Evolutionary conservation across 768 basidiomycete genomes (phyloP), one percentile per base, ranked within the genome.

Genomic region (Heimioporus sp.): DNA sequence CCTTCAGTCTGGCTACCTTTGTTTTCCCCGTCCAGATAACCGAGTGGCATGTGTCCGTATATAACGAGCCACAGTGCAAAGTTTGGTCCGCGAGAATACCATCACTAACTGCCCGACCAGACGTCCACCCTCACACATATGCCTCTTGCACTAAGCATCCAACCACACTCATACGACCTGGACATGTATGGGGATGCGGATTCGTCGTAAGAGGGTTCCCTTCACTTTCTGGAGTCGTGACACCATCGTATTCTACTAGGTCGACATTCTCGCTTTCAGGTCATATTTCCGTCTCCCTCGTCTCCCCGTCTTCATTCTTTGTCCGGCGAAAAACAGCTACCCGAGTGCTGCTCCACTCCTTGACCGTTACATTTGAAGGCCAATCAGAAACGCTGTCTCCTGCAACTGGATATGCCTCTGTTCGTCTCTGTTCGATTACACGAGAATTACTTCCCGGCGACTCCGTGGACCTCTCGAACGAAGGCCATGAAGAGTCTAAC

Each of bases 211-310:
- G 87, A 47, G 36, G 16, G 31, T 41, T 46, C 49, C 12, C 45
- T 43, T 38, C 28, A 16, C 45, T 21, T 37, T 66, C 15, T 30
- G 36, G 10, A 30, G 39, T 54, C 11, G 20, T 24, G 35, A 24
- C 31, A 12, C 45, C 61, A 58, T 40, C 54, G 36, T 21, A 15
- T 37, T 43, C 31, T 48, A 49, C 45, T 58, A 97, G 93, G 52
- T 85, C 88, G 51, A 84, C 84, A 2, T 96, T 93, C 68, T 95
- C 94, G 10, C 78, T 97, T 41, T 87, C 92, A 10, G 94, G 93
- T 4, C 80, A 92, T 65, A 73, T 96, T 19, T 73, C 81, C 20
- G 72, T 96, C 48, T 76, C 82, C 0, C 59, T 94, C 31, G 73
- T 80, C 4, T 76, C 87, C 0, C 71, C 84, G 2, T 75, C 68